Evolutionary conservation across 257 asterid species (phyloP).

Genomic region (Solanum neorickii): DNA sequence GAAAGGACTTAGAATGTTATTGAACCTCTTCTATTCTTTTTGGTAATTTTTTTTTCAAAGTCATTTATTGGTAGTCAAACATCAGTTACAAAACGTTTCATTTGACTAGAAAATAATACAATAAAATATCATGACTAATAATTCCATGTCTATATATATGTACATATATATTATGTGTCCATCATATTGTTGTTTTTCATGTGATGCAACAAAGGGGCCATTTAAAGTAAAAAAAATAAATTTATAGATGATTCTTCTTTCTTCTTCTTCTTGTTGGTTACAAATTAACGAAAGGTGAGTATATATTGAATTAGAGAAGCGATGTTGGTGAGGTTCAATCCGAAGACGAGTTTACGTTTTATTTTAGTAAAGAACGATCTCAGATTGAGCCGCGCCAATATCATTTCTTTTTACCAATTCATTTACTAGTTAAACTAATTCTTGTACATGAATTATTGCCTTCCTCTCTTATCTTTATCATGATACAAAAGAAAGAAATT

Average conservation of each 20-base stretch:
- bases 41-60: neutral
- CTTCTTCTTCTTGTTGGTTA: neutral
- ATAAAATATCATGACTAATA: neutral
- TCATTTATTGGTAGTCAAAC: neutral
- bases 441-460: neutral
- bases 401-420: constrained; percentile 28
- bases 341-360: constrained; percentile 53
- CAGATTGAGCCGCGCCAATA: constrained; percentile 99
- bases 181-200: neutral
- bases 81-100: neutral
- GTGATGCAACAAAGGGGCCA: neutral
- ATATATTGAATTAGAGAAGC: constrained; percentile 15
- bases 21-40: neutral
- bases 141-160: neutral
- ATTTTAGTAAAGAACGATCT: constrained; percentile 49
- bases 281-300: neutral
- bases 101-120: neutral
- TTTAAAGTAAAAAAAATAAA: neutral
- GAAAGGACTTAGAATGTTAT: neutral
- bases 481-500: neutral
- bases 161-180: neutral
- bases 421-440: neutral
- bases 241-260: neutral
- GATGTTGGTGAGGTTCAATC: constrained; percentile 99
- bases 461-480: neutral